These are phyloP conservation scores for Umbelopsis vinacea DNA, from an alignment of 192 early-diverging fungal species.

Conservation along the genomic window DNA sequence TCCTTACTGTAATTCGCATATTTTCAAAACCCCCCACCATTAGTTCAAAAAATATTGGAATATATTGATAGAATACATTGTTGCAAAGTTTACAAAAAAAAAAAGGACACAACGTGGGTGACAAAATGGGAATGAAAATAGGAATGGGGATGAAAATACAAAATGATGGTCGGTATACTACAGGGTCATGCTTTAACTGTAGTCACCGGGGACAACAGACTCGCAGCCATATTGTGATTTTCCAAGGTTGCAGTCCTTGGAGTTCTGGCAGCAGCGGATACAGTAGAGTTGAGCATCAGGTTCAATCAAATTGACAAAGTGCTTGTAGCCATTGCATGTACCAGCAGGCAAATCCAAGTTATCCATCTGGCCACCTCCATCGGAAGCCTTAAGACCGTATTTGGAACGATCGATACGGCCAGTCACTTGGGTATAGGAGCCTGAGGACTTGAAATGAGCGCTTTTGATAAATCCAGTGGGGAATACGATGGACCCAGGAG, in stretches of 20 bases:
- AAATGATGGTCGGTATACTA: neutral
- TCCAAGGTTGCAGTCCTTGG: constrained; percentile 34
- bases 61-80: neutral
- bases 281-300: constrained; percentile 34
- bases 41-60: neutral
- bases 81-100: neutral
- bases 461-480: constrained; percentile 51
- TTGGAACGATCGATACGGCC: constrained; percentile 47
- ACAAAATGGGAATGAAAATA: neutral
- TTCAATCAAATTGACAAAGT: constrained; percentile 43
- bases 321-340: constrained; percentile 38
- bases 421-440: constrained; percentile 55
- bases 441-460: constrained; percentile 43
- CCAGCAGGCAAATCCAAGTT: constrained; percentile 21
- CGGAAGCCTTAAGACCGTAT: constrained; percentile 34
- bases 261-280: constrained; percentile 39
- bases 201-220: constrained; percentile 47
- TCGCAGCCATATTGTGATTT: constrained; percentile 47
- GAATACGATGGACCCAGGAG: constrained; percentile 38
- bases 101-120: neutral
- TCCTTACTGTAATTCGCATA: neutral
- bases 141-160: neutral
- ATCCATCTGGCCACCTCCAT: constrained; percentile 52
- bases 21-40: neutral
- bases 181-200: constrained; percentile 9